Base-by-base conservation (phyloP, 2,329 filamentous ascomycete species). In the Phyllosticta citriasiana region DNA sequence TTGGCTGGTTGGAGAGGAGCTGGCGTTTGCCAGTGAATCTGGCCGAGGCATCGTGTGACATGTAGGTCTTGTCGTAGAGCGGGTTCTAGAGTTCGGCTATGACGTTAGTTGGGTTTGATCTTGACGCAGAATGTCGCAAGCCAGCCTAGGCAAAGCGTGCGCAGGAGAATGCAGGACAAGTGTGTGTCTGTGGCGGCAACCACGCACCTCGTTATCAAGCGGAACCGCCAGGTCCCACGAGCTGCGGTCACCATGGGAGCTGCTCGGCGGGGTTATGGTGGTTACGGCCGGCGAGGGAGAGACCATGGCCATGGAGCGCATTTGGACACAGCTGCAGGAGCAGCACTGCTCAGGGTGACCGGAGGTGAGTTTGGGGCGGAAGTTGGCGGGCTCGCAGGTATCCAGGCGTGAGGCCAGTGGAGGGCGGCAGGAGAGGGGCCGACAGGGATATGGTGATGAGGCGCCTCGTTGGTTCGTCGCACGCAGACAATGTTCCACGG, bases 211-310 rank as follows among this genome's bases (percentile, higher is more conserved):
- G 57, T 70, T 64, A 62, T 70, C 67, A 55, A 75, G 57, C 61
- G 73, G 73, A 55, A 75, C 73, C 52, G 73, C 73, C 64, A 71
- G 71, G 56, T 75, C 72, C 72, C 73, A 75, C 57, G 68, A 67
- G 62, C 67, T 69, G 61, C 70, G 64, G 54, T 65, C 71, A 63
- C 72, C 72, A 69, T 76, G 72, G 12, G 73, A 71, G 63, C 72
- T 75, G 64, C 69, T 73, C 35, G 74, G 74, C 57, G 74, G 73
- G 12, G 73, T 75, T 62, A 74, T 67, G 64, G 73, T 73, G 62
- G 70, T 68, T 66, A 65, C 64, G 65, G 64, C 56, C 19, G 50
- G 53, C 19, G 59, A 40, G 50, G 35, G 59, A 47, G 59, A 57
- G 54, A 61, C 59, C 59, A 61, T 61, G 50, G 59, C 59, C 59